Base-by-base conservation (phyloP, 768 basidiomycete genomes). In the Suillus placidus region DNA sequence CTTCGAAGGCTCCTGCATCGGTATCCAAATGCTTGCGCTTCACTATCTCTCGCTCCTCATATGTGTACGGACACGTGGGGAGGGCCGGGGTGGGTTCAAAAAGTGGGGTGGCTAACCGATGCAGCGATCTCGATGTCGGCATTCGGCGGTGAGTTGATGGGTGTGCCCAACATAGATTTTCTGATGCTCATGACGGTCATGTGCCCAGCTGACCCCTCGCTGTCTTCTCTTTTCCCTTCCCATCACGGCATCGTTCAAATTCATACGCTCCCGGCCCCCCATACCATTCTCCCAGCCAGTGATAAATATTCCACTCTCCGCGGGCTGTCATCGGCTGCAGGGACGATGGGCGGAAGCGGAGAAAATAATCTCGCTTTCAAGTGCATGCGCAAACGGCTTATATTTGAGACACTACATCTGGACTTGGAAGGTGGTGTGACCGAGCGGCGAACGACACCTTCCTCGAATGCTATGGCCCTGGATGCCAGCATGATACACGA, bases 291-390 rank as follows among this genome's bases (percentile, higher is more conserved):
- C 34, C 82, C 96, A 0, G 87, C 93, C 0, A 94, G 94, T 65
- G 90, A 95, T 70, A 90, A 86, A 69, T 88, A 88, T 67, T 99
- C 96, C 6, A 83, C 86, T 6, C 82, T 99, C 54, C 89, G 97
- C 13, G 95, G 94, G 14, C 80, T 97, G 57, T 85, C 85, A 52
- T 83, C 85, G 2, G 83, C 86, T 30, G 79, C 82, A 20, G 78
- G 74, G 42, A 79, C 80, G 3, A 80, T 79, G 14, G 84, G 84
- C 8, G 90, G 88, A 0, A 87, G 88, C n/a, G 92, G 95, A 9
- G 96, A 98, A 76, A 99, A 99, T 78, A 98, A 99, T 71, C 83
- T 99, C 9, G 95, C 92, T 14, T 99, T 99, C 84, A 92, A 90
- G 74, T 92, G 93, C 72, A 97, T 90, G 71, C 83, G 96, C 70